phyloP scores from a whole-genome alignment of 495 filamentous ascomycete genomes.

The Neurospora intermedia region DNA sequence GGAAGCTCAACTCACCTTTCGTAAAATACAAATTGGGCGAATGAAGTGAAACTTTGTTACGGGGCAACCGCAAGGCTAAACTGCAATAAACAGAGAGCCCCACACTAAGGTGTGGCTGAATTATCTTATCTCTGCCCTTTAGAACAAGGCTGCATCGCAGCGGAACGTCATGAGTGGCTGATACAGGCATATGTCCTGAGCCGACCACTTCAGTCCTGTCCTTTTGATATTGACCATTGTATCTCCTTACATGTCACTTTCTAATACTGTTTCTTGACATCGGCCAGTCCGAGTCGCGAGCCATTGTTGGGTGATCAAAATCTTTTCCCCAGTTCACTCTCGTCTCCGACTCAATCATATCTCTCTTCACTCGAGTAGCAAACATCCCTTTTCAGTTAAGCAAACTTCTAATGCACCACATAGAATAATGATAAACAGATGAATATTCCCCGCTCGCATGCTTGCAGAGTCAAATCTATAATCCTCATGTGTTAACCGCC shows the following conservation, averaged over 20 bases:
- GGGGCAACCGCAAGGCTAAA: background rate
- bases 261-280: background rate
- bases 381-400: background rate
- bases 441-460: background rate
- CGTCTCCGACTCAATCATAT: background rate
- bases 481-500: background rate
- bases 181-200: background rate
- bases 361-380: background rate
- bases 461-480: background rate
- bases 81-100: background rate
- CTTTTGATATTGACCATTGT: background rate
- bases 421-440: background rate
- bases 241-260: background rate
- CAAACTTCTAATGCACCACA: background rate
- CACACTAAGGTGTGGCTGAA: background rate
- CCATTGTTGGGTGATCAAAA: background rate
- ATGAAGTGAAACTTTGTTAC: background rate
- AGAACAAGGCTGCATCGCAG: background rate
- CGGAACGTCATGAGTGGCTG: background rate
- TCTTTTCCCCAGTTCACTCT: background rate
- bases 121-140: background rate
- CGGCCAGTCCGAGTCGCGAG: background rate
- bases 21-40: constrained; percentile 1
- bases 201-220: background rate
- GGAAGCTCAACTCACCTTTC: background rate